Percentiles rank a stretch among this genome's conserved stretches.
Evolutionary conservation across 305 asterid genomes (phyloP).

Genomic region (Nicotiana rustica): DNA sequence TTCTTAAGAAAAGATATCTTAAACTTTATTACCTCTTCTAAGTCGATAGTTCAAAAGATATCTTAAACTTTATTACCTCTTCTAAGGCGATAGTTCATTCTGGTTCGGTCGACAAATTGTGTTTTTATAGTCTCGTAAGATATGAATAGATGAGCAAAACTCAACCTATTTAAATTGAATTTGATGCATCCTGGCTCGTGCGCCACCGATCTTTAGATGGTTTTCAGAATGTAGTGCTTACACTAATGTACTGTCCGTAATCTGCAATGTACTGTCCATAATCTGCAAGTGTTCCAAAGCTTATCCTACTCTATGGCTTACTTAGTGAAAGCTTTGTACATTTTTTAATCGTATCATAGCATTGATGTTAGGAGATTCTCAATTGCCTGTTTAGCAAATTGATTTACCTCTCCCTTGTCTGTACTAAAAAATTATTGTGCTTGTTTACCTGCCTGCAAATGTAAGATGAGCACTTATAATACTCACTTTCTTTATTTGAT

Average conservation of each 20-base stretch:
- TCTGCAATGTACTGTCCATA: not conserved
- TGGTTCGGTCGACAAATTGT: no score
- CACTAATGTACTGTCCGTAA: not conserved
- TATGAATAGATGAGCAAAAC: no score
- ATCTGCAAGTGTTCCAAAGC: not conserved
- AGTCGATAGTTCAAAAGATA: no score
- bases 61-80: no score
- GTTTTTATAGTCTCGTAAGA: no score
- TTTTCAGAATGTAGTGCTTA: no score
- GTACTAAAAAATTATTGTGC: not conserved
- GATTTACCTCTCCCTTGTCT: not conserved
- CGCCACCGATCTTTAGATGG: no score
- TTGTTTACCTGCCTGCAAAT: constrained; percentile 10
- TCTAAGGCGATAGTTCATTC: no score
- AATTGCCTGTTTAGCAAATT: not conserved
- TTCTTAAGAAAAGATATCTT: no score
- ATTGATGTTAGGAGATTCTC: constrained; percentile 8
- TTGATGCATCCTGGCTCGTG: no score
- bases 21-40: no score
- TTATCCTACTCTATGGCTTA: not conserved
- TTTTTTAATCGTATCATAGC: constrained; percentile 10
- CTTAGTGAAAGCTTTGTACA: not conserved
- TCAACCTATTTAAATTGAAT: no score
- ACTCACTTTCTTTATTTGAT: not conserved
- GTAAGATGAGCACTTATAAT: not conserved